Percentiles rank a stretch among this genome's conserved stretches.
These are phyloP conservation scores for Rhodotorula kratochvilovae DNA, from an alignment of 768 basidiomycete species.

Conservation along the genomic window DNA sequence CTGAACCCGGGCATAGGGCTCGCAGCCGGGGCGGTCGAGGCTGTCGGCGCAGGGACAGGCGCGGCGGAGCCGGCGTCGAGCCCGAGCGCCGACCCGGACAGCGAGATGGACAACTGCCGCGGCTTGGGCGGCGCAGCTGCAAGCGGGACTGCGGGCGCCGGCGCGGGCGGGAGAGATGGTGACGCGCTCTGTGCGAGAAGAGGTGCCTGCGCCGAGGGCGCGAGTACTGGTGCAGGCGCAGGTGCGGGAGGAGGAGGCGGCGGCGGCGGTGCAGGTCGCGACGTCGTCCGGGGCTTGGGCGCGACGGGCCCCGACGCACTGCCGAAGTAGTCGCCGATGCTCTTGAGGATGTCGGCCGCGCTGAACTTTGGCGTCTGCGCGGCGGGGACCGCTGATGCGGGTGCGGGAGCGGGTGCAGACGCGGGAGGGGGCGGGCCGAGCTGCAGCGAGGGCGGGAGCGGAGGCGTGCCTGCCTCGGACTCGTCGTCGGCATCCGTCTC, in stretches of 20 bases:
- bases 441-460: slow-evolving; percentile 13
- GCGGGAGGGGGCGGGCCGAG: slow-evolving; percentile 2
- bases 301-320: not conserved
- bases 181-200: not conserved
- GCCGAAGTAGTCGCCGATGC: slow-evolving; percentile 38
- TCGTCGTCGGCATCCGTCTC: not conserved
- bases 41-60: not conserved
- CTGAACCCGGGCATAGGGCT: not conserved
- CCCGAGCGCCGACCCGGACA: not conserved
- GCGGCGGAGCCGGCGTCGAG: not conserved
- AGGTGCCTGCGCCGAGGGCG: no score
- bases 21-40: not conserved
- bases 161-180: not conserved
- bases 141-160: no score
- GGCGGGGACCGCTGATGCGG: not conserved
- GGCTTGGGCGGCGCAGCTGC: not conserved
- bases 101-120: not conserved
- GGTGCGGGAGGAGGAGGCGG: not conserved
- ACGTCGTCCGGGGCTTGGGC: not conserved
- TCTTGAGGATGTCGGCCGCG: slow-evolving; percentile 40
- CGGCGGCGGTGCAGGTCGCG: no score
- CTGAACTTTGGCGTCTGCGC: slow-evolving; percentile 2
- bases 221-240: not conserved
- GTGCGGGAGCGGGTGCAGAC: not conserved
- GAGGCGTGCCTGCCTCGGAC: slow-evolving; percentile 30